Percentiles rank a stretch among this genome's conserved stretches.
These are phyloP conservation scores for Thecamonas trahens DNA, from an alignment of 78 protist species.

Conservation along the genomic window DNA sequence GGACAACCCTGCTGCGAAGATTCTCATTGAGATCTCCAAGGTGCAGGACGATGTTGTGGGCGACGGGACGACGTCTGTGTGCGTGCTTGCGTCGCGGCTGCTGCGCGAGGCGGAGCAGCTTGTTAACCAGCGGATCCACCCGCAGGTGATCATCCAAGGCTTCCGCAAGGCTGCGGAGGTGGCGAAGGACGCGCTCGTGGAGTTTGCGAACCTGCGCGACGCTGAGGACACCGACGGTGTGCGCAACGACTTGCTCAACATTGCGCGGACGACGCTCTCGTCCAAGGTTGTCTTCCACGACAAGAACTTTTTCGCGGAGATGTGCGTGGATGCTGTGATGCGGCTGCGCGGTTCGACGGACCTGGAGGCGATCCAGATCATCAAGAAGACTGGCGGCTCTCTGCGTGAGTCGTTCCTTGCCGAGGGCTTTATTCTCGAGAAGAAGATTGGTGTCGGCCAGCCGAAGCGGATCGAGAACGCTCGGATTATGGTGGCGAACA, in stretches of 20 bases:
- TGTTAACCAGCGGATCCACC: conserved; percentile 84
- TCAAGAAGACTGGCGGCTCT: conserved; percentile 92
- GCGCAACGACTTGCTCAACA: conserved; percentile 77
- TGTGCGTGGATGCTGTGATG: conserved; percentile 94
- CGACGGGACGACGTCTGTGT: conserved; percentile 97
- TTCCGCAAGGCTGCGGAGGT: conserved; percentile 62
- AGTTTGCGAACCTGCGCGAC: conserved; percentile 23
- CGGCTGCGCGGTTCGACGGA: conserved; percentile 48
- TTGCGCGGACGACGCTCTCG: conserved; percentile 95
- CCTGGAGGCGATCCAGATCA: conserved; percentile 87
- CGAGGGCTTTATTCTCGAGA: conserved; percentile 95
- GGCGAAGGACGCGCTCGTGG: conserved; percentile 73
- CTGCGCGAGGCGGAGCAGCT: conserved; percentile 95
- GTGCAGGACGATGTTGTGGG: conserved; percentile 98
- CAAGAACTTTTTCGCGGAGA: conserved; percentile 86
- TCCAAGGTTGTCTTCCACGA: conserved; percentile 67
- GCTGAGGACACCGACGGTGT: conserved; percentile 46
- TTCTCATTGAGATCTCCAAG: conserved; percentile 85
- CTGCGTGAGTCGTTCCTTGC: conserved; percentile 89
- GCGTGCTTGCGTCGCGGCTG: conserved; percentile 96
- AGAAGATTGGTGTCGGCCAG: conserved; percentile 94
- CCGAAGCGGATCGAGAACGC: conserved; percentile 87
- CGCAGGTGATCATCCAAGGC: conserved; percentile 91
- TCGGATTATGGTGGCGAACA: conserved; percentile 94
- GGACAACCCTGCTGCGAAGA: conserved; percentile 95